A percentile compares a stretch with the other conserved stretches of the same genome.
Evolutionary conservation across 257 asterid species (phyloP).

Genomic region (Lycium barbarum): DNA sequence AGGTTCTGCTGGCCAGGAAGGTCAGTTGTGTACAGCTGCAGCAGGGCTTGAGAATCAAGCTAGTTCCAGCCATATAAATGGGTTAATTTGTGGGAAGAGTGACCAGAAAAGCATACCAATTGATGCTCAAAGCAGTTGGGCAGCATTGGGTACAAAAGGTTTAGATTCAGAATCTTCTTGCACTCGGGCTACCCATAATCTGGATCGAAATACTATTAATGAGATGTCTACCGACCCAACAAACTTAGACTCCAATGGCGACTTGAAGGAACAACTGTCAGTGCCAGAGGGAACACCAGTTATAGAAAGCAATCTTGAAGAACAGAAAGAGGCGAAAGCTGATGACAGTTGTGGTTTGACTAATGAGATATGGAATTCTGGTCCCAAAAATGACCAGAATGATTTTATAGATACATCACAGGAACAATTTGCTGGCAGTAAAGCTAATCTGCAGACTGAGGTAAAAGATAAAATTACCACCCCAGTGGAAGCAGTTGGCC

Average conservation of each 20-base stretch:
- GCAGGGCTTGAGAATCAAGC: slow-evolving; percentile 50
- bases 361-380: slow-evolving; percentile 45
- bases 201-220: slow-evolving; percentile 52
- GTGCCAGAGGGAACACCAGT: slow-evolving; percentile 39
- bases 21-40: slow-evolving; percentile 44
- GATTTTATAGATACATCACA: slow-evolving; percentile 42
- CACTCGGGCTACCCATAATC: slow-evolving; percentile 48
- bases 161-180: slow-evolving; percentile 72
- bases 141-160: slow-evolving; percentile 46
- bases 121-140: slow-evolving; percentile 44
- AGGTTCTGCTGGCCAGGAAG: slow-evolving; percentile 44
- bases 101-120: slow-evolving; percentile 41
- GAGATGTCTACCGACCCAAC: slow-evolving; percentile 45
- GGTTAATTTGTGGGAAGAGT: slow-evolving; percentile 42
- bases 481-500: slow-evolving; percentile 45
- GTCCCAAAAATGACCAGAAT: slow-evolving; percentile 48
- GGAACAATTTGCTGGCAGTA: slow-evolving; percentile 48
- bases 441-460: slow-evolving; percentile 46
- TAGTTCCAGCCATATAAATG: slow-evolving; percentile 58
- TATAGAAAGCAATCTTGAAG: slow-evolving; percentile 47
- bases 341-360: slow-evolving; percentile 44
- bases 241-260: slow-evolving; percentile 48
- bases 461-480: slow-evolving; percentile 42
- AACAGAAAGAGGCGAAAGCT: slow-evolving; percentile 49
- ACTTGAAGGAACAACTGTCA: slow-evolving; percentile 40